Percentiles rank a stretch among this genome's conserved stretches.
Conservation (phyloP, 352 stramenopile genomes). For the Phytophthora brassicae region DNA sequence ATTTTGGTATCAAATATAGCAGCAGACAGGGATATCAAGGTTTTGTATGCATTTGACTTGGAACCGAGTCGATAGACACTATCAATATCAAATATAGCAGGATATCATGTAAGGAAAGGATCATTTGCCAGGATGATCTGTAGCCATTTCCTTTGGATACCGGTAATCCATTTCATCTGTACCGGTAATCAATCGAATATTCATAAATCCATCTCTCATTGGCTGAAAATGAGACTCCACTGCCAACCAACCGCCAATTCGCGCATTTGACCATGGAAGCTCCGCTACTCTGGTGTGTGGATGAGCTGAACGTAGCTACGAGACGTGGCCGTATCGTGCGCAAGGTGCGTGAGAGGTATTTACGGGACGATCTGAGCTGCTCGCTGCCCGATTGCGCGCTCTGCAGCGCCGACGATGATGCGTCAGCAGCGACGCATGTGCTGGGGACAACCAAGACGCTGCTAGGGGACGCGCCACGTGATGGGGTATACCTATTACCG, state of each 20-base stretch:
- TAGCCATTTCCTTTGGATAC: conserved; percentile 4
- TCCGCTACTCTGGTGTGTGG: conserved; percentile 68
- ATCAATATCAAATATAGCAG: too few relatives aligned
- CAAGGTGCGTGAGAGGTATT: conserved; percentile 84
- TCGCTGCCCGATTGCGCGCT: conserved; percentile 58
- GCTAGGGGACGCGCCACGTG: conserved; percentile 49
- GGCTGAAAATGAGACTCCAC: background rate
- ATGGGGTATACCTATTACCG: conserved; percentile 75
- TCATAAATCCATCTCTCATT: background rate
- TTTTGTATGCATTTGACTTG: too few relatives aligned
- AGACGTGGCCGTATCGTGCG: conserved; percentile 79
- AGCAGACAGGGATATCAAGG: too few relatives aligned
- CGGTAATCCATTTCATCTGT: background rate
- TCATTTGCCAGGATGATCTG: background rate
- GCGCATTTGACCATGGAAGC: conserved; percentile 15
- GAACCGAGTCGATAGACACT: too few relatives aligned
- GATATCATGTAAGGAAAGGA: too few relatives aligned
- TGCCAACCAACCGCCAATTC: conserved; percentile 14
- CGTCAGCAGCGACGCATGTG: conserved; percentile 51
- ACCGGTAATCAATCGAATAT: background rate
- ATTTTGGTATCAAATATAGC: too few relatives aligned
- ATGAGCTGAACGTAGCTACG: conserved; percentile 80
- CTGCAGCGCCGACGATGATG: conserved; percentile 63
- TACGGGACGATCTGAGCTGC: conserved; percentile 88
- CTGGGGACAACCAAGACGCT: conserved; percentile 61